Conservation (phyloP, 2,329 filamentous ascomycete species). For the Bisporella sp. region DNA sequence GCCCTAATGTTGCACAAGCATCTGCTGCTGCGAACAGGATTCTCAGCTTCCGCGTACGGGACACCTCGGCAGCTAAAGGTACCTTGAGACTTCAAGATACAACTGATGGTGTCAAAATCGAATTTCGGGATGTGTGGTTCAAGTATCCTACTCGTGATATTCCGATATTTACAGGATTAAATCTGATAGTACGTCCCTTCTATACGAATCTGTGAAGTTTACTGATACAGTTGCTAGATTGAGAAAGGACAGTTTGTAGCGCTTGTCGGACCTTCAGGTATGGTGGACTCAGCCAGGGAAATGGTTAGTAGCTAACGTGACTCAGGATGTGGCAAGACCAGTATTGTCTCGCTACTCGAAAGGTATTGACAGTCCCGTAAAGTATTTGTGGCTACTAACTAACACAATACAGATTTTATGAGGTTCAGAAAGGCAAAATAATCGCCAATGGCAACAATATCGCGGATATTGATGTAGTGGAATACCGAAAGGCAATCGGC, state of each 20-base stretch:
- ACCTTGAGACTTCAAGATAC: slow-evolving; percentile 16
- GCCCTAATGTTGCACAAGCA: slow-evolving; percentile 49
- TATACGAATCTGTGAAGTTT: background rate
- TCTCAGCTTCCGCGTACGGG: slow-evolving; percentile 29
- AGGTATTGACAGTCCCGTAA: slow-evolving; percentile 27
- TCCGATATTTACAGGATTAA: slow-evolving; percentile 53
- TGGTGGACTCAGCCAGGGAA: background rate
- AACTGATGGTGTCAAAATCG: slow-evolving; percentile 44
- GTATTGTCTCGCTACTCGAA: slow-evolving; percentile 58
- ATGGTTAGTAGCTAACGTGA: background rate
- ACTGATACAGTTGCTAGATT: slow-evolving; percentile 11
- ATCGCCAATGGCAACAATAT: slow-evolving; percentile 57
- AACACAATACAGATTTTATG: slow-evolving; percentile 52
- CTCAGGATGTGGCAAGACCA: slow-evolving; percentile 58
- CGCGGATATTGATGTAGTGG: slow-evolving; percentile 46
- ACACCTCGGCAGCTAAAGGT: slow-evolving; percentile 4
- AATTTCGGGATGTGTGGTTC: slow-evolving; percentile 51
- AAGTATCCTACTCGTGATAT: slow-evolving; percentile 51
- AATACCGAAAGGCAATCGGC: slow-evolving; percentile 60
- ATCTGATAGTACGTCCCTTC: slow-evolving; percentile 31
- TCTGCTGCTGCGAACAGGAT: slow-evolving; percentile 55
- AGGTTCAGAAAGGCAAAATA: slow-evolving; percentile 56
- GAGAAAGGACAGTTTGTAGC: slow-evolving; percentile 64
- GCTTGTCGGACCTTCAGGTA: slow-evolving; percentile 60
- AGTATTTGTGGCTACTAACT: too few relatives aligned